Base-by-base conservation (phyloP, 164 flowering plant species). In the Nelumbo lutea region DNA sequence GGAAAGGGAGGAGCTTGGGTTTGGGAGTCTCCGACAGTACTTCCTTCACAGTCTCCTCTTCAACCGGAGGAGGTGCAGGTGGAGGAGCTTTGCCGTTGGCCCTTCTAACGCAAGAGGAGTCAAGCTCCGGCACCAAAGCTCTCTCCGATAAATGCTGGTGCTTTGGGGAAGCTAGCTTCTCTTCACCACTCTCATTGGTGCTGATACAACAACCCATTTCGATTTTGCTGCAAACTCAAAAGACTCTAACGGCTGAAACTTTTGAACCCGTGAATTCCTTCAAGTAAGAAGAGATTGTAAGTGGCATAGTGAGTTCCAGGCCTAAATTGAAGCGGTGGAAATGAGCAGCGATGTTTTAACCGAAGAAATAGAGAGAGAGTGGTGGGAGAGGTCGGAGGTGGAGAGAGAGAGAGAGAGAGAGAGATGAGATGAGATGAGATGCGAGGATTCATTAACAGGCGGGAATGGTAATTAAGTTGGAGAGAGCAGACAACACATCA, bases 11-110 rank as follows among this genome's bases (percentile, higher is more conserved):
- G 27, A n/a, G 64, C 65, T 69, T 76, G 40, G 68, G 60, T 4
- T 67, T 51, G 40, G 87, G 81, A 6, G 85, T 83, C 60, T 85
- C 91, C 0, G 89, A 79, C 62, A 88, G 87, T 13, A 88, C 89
- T 79, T 88, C 90, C 64, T 88, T 88, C 6, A 88, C 94, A 2
- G 82, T 72, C 64, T 88, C 90, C 67, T 87, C 88, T 66, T 85
- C 90, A 1, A 53, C 59, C 58, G 65, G 71, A 70, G 62, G 27
- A 27, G 27, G 27, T 27, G 27, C 27, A 27, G 27, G 27, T 27
- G 27, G 27, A 27, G 27, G 67, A 61, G 60, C 44, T 64, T 59
- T 46, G 64, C 27, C 52, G 71, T 59, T 40, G 46, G 60, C 6
- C 9, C 60, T 13, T 38, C 38, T 6, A 43, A 38, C 7, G 11